A percentile compares a stretch with the other conserved stretches of the same genome.
phyloP scores from a whole-genome alignment of 2,329 filamentous ascomycete genomes.

The Ceratocystis destructans region DNA sequence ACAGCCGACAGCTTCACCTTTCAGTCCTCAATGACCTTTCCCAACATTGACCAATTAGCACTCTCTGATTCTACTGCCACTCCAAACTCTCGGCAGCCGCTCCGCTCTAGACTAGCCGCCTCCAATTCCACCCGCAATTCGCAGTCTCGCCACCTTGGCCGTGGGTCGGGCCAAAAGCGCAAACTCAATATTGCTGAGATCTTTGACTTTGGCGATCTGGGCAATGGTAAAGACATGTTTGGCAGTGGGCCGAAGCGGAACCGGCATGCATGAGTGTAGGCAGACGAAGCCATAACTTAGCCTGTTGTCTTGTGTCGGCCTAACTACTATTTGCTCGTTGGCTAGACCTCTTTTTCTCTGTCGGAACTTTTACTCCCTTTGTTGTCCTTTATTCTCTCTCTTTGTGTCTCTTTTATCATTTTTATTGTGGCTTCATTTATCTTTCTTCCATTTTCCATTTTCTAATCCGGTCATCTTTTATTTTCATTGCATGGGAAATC shows the following conservation, averaged over 20 bases:
- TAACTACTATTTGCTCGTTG: not conserved
- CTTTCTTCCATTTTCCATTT: not conserved
- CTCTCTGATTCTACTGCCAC: slow-evolving; percentile 37
- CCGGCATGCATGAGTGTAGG: slow-evolving; percentile 30
- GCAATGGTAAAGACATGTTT: slow-evolving; percentile 47
- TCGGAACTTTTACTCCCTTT: not conserved
- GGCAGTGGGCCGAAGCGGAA: slow-evolving; percentile 37
- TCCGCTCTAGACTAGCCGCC: slow-evolving; percentile 14
- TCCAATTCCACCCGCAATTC: slow-evolving; percentile 21
- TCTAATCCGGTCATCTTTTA: not conserved
- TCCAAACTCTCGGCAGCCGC: slow-evolving; percentile 15
- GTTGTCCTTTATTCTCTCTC: not conserved
- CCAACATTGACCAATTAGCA: slow-evolving; percentile 46
- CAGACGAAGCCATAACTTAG: not conserved
- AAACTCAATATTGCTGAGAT: slow-evolving; percentile 61
- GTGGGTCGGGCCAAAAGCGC: slow-evolving; percentile 56
- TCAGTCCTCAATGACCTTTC: slow-evolving; percentile 46
- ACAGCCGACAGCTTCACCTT: slow-evolving; percentile 55
- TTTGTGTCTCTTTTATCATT: not conserved
- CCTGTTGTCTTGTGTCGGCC: not conserved
- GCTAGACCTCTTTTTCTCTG: not conserved
- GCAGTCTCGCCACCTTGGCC: slow-evolving; percentile 37
- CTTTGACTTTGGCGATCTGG: slow-evolving; percentile 54
- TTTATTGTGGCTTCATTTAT: not conserved
- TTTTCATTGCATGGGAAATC: slow-evolving; percentile 1